Base-by-base conservation (phyloP, 176 grass and related monocot species). In the Rhynchospora tenuis region DNA sequence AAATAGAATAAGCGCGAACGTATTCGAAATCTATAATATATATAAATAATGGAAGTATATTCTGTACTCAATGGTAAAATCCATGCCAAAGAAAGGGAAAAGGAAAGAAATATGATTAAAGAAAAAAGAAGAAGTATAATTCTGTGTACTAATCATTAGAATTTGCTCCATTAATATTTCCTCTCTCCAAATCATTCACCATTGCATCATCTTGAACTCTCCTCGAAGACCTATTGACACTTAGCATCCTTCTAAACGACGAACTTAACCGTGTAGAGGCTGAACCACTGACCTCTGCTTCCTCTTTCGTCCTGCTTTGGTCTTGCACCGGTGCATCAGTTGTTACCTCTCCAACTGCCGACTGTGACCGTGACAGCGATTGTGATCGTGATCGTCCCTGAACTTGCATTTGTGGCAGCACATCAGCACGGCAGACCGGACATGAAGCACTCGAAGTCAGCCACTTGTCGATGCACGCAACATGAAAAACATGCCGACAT, bases 131-230 rank as follows among this genome's bases (percentile, higher is more conserved):
- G 27, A 74, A 75, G 46, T 13, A 55, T 3, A 42, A 19, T 38
- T 31, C 0, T 50, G 26, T 75, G 15, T 16, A 76, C 73, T 76
- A 76, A 76, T 51, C 54, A 85, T 59, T 73, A 85, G 38, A 57
- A 26, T 63, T 77, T 80, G 62, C 44, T 70, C 29, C 74, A 82
- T 64, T n/a, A n/a, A n/a, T n/a, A n/a, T n/a, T 52, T 6, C 52
- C 73, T 59, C 84, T 80, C 47, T 86, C 84, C 58, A 86, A 80
- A 86, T 86, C 84, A 33, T 38, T 74, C 33, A 45, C 58, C 17
- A 19, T 47, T 47, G 57, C 75, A 66, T 68, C 73, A 62, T 38
- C 61, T 23, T 85, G 84, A 55, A 65, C 84, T 78, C 84, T 79
- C 58, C 84, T 86, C 9, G 19, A 54, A 44, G 84, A 86, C 9